Evolutionary conservation across 1,139 yeast species (phyloP).

Genomic region (Kodamaea fungicola): DNA sequence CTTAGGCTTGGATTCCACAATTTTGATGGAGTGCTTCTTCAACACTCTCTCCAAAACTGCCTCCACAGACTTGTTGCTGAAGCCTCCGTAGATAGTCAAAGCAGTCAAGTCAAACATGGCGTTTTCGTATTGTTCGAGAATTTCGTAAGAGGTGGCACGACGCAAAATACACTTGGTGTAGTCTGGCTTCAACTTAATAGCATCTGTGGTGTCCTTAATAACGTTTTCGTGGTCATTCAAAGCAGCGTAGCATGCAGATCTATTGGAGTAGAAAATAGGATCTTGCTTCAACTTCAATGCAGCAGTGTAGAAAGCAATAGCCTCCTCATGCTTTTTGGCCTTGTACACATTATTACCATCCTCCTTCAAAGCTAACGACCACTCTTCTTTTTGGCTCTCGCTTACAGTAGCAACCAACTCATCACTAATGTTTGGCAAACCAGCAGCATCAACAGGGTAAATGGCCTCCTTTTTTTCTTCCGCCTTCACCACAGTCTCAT

Average conservation of each 20-base stretch:
- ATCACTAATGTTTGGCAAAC: conserved; percentile 54
- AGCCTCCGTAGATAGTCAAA: conserved; percentile 70
- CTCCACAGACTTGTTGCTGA: conserved; percentile 75
- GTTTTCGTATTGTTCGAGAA: conserved; percentile 70
- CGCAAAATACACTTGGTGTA: conserved; percentile 74
- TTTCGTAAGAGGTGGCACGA: conserved; percentile 84
- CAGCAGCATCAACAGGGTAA: conserved; percentile 50
- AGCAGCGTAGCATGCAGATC: conserved; percentile 93
- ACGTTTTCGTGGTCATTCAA: conserved; percentile 77
- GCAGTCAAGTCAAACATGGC: conserved; percentile 94
- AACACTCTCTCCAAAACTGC: conserved; percentile 84
- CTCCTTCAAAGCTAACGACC: conserved; percentile 79
- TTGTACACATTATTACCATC: conserved; percentile 85
- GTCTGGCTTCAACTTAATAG: conserved; percentile 81
- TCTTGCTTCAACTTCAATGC: conserved; percentile 76
- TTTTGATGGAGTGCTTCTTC: conserved; percentile 67
- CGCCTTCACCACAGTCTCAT: conserved; percentile 12
- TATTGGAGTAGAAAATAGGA: conserved; percentile 87
- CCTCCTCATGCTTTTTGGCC: conserved; percentile 63
- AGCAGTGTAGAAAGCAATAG: conserved; percentile 71
- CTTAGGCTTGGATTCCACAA: conserved; percentile 59
- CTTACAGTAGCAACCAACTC: conserved; percentile 46
- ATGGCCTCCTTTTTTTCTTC: conserved; percentile 17
- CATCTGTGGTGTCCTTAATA: conserved; percentile 81
- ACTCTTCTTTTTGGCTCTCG: conserved; percentile 55